Evolutionary conservation across 1,284 basidiomycete genomes (phyloP), one percentile per base, ranked within the genome.

Genomic region (Caloboletus inedulis): DNA sequence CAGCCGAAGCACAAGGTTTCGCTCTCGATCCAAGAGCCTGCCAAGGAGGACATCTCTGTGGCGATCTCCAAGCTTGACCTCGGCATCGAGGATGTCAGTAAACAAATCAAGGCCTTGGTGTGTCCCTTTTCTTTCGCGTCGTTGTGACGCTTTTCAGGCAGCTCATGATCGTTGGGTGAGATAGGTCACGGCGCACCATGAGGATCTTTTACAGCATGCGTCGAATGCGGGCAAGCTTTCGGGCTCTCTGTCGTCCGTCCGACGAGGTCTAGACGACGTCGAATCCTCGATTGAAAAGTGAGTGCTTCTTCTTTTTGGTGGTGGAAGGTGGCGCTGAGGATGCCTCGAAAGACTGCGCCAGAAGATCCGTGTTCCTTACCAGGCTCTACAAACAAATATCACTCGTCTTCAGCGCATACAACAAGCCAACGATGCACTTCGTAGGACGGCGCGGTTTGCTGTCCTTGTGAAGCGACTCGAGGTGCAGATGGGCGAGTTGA

Each of bases 31-130:
- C 73, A 79, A 21, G 84, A 86, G 44, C 78, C 80, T 8, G 80
- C 82, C 25, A 91, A 87, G 69, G 91, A 92, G 56, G 94, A 96
- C 60, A 85, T 95, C 4, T 88, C 89, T 7, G 80, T 91, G 2
- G 90, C 91, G 3, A 86, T 96, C 31, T 85, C 89, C 8, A 91
- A 89, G 65, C 75, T 97, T 5, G 88, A 87, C 54, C 79, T 85
- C 60, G 89, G 85, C 3, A 87, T 96, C 56, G 94, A 96, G 44
- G 92, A 96, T 66, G 84, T 94, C 18, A 87, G 87, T 27, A 89
- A 87, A 64, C 91, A 96, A 69, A 84, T 96, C 45, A 87, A 89
- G 70, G 78, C 77, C 52, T 77, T 95, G 69, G 92, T 94, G 50
- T 62, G 86, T 75, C 18, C 19, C 7, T 47, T 19, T 1, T 5